Evolutionary conservation across 1,284 basidiomycete species (phyloP).

Genomic region (Vanrija pseudolonga): DNA sequence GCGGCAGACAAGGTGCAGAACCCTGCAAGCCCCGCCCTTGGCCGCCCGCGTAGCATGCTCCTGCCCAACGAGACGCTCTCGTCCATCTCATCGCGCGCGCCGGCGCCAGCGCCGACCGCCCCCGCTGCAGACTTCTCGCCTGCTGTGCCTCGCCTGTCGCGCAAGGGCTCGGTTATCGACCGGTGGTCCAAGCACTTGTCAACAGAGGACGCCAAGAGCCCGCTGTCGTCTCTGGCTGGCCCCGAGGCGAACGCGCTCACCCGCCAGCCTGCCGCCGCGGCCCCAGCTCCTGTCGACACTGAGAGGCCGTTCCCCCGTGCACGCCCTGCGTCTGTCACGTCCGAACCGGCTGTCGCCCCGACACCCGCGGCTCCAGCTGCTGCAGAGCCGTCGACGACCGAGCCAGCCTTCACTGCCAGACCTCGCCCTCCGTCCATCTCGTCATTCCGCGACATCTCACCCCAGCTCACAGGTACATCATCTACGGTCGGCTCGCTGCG

Average conservation of each 20-base stretch:
- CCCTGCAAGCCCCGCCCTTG: background rate
- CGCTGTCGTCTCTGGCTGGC: too few species aligned
- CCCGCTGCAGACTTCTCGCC: too few species aligned
- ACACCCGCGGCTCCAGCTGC: background rate
- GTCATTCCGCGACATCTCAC: constrained; percentile 3
- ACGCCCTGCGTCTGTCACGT: background rate
- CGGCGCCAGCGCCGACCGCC: too few species aligned
- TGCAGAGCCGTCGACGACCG: background rate
- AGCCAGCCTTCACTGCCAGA: background rate
- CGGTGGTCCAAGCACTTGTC: too few species aligned
- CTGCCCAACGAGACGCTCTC: too few species aligned
- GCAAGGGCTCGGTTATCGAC: too few species aligned
- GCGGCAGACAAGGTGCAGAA: background rate
- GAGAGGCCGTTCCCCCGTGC: background rate
- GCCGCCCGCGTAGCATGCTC: constrained; percentile 11
- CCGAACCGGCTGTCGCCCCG: background rate
- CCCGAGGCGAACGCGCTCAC: too few species aligned
- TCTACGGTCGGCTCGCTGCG: constrained; percentile 3
- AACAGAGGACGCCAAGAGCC: too few species aligned
- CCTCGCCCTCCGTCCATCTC: background rate
- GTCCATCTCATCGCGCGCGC: too few species aligned
- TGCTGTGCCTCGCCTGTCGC: too few species aligned
- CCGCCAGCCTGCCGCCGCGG: background rate
- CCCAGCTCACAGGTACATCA: constrained; percentile 28
- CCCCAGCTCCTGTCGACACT: background rate